Conservation (phyloP, 2,329 filamentous ascomycete species). For the Nakataea oryzae region DNA sequence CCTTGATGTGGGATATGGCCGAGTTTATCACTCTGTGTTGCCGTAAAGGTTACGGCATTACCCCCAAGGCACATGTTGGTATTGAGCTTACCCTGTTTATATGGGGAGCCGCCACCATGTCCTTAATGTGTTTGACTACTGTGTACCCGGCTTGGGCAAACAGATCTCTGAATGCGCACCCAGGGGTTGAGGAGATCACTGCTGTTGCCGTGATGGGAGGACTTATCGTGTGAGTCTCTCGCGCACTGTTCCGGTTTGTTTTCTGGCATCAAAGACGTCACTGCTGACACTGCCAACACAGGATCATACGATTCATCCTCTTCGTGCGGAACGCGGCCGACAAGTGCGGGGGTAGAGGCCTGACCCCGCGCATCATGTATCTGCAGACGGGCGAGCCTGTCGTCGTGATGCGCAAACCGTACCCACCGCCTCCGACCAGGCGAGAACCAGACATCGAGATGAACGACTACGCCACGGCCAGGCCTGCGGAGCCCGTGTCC, state of each 20-base stretch:
- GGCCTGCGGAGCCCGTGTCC: background rate
- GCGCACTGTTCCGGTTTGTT: background rate
- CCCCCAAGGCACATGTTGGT: slow-evolving; percentile 16
- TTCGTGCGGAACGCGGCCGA: slow-evolving; percentile 18
- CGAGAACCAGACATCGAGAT: background rate
- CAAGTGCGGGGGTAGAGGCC: slow-evolving; percentile 7
- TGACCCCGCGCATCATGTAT: slow-evolving; percentile 12
- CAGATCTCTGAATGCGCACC: background rate
- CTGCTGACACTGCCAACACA: background rate
- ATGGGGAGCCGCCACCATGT: background rate
- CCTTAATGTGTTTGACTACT: background rate
- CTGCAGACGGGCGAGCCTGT: slow-evolving; percentile 12
- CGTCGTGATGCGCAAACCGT: slow-evolving; percentile 9
- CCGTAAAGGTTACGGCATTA: slow-evolving; percentile 14
- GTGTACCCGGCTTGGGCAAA: background rate
- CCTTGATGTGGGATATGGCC: slow-evolving; percentile 13
- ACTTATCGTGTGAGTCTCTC: background rate
- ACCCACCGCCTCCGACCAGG: slow-evolving; percentile 8
- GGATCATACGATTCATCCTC: slow-evolving; percentile 13
- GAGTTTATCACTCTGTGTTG: slow-evolving; percentile 15
- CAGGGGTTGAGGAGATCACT: background rate
- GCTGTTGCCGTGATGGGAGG: background rate
- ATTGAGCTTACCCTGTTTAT: slow-evolving; percentile 14
- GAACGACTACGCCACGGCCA: background rate
- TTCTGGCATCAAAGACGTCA: too few species aligned